Evolutionary conservation across 2,329 filamentous ascomycete species (phyloP), one percentile per base, ranked within the genome.

Genomic region (Fusarium siculi): DNA sequence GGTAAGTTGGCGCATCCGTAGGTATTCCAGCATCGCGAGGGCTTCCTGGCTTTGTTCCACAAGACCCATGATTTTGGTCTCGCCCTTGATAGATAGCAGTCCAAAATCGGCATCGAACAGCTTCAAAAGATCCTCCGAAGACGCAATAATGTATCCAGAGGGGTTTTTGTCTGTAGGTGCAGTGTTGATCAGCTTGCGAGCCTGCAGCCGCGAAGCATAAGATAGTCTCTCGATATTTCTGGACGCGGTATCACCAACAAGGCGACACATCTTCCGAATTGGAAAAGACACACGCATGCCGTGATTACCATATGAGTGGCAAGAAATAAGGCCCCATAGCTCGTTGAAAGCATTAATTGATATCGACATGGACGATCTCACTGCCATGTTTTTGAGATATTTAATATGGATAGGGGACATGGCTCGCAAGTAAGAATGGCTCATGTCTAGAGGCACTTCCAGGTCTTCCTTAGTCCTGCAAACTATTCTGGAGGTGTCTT

Each of bases 211-310:
- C 4, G 93, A 95, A 7, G 94, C 93, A 78, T 97, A 97, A 0
- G 94, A 97, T 0, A 97, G 84, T 37, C 94, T 87, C 80, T 97
- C 95, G 42, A 97, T 96, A 74, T 96, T 97, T 53, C 93, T 87
- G 1, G 93, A 97, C 1, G 94, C 93, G 0, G 92, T 94, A 76
- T 97, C 95, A 8, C 95, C 94, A 5, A 97, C 90, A 9, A 97
- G 84, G 9, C 94, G 91, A 80, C 95, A 97, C 92, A 97, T 96
- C 81, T 97, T 97, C 18, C 95, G 89, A 54, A 97, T 95, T 0
- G 95, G 94, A 77, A 97, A 97, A 0, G 93, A 93, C 0, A 97
- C 94, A n/a, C 95, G 88, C 93, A 96, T 97, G 8, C 94, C 94
- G 49, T 87, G 88, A 4, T 81, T 66, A 0, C 93, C 94, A 76